Percentiles rank a stretch among this genome's conserved stretches.
These are phyloP conservation scores for Tetradesmus obliquus DNA, from an alignment of 139 green algal genomes.

Conservation along the genomic window DNA sequence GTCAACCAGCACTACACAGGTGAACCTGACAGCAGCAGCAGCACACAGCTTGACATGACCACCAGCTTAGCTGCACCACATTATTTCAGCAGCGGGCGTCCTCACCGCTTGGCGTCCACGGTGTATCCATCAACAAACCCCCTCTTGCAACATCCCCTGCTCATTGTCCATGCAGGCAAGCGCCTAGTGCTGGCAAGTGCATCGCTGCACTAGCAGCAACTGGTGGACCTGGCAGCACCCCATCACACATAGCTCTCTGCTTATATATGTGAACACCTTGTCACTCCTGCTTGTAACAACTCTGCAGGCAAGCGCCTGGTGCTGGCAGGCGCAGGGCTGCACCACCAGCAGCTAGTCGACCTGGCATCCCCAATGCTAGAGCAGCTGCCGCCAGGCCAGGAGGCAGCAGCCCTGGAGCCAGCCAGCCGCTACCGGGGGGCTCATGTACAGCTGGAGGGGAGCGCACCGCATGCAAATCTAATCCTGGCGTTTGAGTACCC, in stretches of 20 bases:
- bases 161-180: constrained; percentile 28
- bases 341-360: constrained; percentile 82
- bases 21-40: background rate
- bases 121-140: too few relatives aligned
- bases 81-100: too few relatives aligned
- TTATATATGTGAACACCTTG: background rate
- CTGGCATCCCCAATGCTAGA: constrained; percentile 78
- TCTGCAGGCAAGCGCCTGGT: constrained; percentile 79
- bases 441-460: constrained; percentile 56
- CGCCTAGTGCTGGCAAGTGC: constrained; percentile 43
- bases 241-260: too few relatives aligned
- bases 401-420: constrained; percentile 16
- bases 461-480: constrained; percentile 61
- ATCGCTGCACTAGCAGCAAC: background rate
- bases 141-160: too few relatives aligned
- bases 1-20: constrained; percentile 74
- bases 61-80: too few relatives aligned
- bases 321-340: constrained; percentile 84
- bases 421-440: constrained; percentile 44
- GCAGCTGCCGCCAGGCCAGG: constrained; percentile 3
- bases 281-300: background rate
- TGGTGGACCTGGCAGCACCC: background rate
- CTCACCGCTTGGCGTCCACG: too few relatives aligned
- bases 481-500: constrained; percentile 81
- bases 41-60: too few relatives aligned